Conservation (phyloP, 306 rosid genomes). For the Gillenia trifoliata region DNA sequence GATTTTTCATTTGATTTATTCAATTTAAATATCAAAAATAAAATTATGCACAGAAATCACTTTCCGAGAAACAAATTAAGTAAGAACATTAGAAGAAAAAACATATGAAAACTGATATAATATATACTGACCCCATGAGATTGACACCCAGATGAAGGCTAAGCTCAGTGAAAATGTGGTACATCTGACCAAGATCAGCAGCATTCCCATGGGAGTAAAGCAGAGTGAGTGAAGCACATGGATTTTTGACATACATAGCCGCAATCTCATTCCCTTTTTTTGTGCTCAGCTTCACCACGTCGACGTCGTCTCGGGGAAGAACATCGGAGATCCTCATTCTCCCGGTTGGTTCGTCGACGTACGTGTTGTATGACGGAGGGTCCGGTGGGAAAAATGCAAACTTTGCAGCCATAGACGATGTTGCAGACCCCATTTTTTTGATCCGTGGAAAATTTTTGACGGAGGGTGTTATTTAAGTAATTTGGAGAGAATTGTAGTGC, state of each 20-base stretch:
- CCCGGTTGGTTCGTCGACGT: conserved; percentile 33
- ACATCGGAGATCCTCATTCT: conserved; percentile 47
- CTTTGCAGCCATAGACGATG: conserved; percentile 70
- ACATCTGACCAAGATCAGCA: conserved; percentile 72
- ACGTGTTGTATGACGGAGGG: conserved; percentile 42
- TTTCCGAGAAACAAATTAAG: neutral
- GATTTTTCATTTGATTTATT: neutral
- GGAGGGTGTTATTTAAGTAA: neutral
- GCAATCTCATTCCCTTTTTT: conserved; percentile 61
- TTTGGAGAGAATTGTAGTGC: neutral
- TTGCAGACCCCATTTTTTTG: conserved; percentile 57
- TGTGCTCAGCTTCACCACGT: conserved; percentile 46
- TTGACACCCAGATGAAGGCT: conserved; percentile 59
- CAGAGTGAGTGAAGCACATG: conserved; percentile 50
- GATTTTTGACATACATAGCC: conserved; percentile 51
- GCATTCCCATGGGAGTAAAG: conserved; percentile 79
- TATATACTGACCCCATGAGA: conserved; percentile 55
- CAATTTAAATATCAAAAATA: too few species aligned
- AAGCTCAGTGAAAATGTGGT: conserved; percentile 51
- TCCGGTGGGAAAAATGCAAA: conserved; percentile 64
- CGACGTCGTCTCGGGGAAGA: conserved; percentile 53
- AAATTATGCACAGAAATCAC: neutral
- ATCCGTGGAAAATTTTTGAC: neutral
- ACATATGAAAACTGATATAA: neutral
- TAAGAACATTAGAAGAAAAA: neutral